Evolutionary conservation across 805 yeast species (phyloP), one percentile per base, ranked within the genome.

Genomic region (Brettanomyces nanus): DNA sequence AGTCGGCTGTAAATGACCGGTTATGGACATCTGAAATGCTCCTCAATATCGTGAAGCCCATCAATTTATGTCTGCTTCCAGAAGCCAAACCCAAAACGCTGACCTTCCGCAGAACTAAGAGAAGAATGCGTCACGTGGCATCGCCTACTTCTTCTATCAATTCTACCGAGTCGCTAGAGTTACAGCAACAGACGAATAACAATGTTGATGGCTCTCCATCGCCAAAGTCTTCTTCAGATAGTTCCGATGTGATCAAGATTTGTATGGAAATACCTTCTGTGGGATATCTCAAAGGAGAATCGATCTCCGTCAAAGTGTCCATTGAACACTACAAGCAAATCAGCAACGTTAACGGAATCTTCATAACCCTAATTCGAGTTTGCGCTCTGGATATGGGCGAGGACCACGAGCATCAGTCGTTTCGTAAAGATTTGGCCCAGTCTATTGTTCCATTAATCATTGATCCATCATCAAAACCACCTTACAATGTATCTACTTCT

Each of bases 391-490:
- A 71, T 43, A 61, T 69, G 44, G 77, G 77, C 0, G 68, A 69
- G n/a, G 76, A 74, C 48, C 69, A 77, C 37, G 69, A 80, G 38
- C 68, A 72, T 39, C 80, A 81, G 55, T 72, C 90, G 1, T 87
- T 80, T 56, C 65, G 97, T 40, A 87, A 87, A 54, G 97, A 87
- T 54, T 62, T 87, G 5, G 73, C 80, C 27, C 97, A 87, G 58
- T 70, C 74, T 26, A 72, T 85, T 1, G 68, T 81, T 1, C 95
- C 96, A 1, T 60, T 87, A 10, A 80, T 76, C 45, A 75, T 85
- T n/a, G 89, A 85, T 53, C 85, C 89, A 1, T 62, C 52, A 11
- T 27, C 23, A 17, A 69, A 81, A 1, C 62, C 76, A 28, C 59
- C 67, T 14, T 68, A 78, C 29, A 78, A 73, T 25, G 66, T 80